Conservation (phyloP, 1,139 yeast genomes). For the Suhomyces maxii region DNA sequence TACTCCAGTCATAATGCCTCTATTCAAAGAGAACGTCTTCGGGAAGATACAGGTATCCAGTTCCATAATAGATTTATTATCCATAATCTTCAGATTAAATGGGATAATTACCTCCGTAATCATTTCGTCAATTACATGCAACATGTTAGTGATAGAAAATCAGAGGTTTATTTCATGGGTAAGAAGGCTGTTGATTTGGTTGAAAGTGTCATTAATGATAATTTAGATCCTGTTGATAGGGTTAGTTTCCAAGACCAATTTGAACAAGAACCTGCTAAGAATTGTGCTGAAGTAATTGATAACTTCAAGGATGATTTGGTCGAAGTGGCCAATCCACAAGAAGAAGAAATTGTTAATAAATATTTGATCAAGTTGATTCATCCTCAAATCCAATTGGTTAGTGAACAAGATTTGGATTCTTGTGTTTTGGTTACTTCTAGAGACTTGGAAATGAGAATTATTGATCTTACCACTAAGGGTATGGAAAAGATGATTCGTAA, state of each 20-base stretch:
- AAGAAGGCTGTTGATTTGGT: conserved; percentile 72
- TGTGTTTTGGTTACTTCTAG: conserved; percentile 62
- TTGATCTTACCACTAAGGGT: conserved; percentile 53
- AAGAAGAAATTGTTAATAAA: conserved; percentile 39
- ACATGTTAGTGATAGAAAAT: conserved; percentile 54
- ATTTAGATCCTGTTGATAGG: conserved; percentile 14
- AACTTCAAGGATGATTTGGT: conserved; percentile 35
- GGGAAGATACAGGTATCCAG: conserved; percentile 29
- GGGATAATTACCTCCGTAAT: conserved; percentile 73
- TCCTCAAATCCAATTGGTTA: conserved; percentile 45
- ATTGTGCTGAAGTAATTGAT: conserved; percentile 35
- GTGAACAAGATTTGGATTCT: conserved; percentile 33
- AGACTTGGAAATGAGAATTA: conserved; percentile 66
- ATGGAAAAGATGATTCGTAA: conserved; percentile 46
- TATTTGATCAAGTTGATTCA: conserved; percentile 43
- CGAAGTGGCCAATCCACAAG: conserved; percentile 22
- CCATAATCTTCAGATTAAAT: conserved; percentile 73
- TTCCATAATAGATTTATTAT: conserved; percentile 79
- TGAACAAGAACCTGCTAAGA: conserved; percentile 15
- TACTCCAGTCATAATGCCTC: conserved; percentile 29
- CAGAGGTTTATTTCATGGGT: conserved; percentile 62
- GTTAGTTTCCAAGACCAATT: conserved; percentile 16
- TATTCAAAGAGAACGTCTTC: conserved; percentile 32
- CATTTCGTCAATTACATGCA: conserved; percentile 63
- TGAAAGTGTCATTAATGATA: conserved; percentile 31